phyloP scores from a whole-genome alignment of 805 yeast genomes.

The Candida caryicola region DNA sequence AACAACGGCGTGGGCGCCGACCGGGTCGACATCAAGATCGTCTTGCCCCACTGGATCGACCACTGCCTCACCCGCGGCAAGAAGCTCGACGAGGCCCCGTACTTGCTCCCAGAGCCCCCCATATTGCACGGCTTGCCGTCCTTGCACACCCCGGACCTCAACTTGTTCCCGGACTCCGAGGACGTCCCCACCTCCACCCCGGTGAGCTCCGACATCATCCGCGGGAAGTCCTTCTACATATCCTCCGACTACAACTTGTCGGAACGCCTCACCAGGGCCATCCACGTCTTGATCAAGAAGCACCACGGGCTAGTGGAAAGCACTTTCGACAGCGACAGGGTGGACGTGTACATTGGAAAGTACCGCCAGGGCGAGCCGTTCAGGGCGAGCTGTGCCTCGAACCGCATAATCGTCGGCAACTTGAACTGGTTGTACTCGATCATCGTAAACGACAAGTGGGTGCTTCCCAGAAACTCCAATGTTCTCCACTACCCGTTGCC shows the following conservation, averaged over 20 bases:
- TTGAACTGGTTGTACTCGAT: slow-evolving; percentile 74
- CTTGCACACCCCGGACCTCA: slow-evolving; percentile 2
- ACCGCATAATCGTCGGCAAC: slow-evolving; percentile 55
- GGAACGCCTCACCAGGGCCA: slow-evolving; percentile 34
- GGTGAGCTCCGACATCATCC: slow-evolving; percentile 29
- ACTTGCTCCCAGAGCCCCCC: slow-evolving; percentile 40
- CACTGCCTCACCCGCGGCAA: slow-evolving; percentile 57
- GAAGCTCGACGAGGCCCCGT: slow-evolving; percentile 52
- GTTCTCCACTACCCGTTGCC: slow-evolving; percentile 73
- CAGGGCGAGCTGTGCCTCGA: slow-evolving; percentile 38
- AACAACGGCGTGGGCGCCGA: slow-evolving; percentile 8
- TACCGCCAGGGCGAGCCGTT: slow-evolving; percentile 60
- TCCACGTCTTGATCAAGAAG: slow-evolving; percentile 43
- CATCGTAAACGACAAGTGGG: slow-evolving; percentile 54
- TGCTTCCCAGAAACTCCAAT: slow-evolving; percentile 49
- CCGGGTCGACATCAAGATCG: slow-evolving; percentile 51
- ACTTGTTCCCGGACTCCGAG: slow-evolving; percentile 8
- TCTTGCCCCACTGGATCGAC: slow-evolving; percentile 78
- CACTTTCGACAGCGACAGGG: slow-evolving; percentile 14
- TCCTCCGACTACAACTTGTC: slow-evolving; percentile 57
- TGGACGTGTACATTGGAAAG: slow-evolving; percentile 56
- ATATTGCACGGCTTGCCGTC: slow-evolving; percentile 3
- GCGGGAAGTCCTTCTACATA: slow-evolving; percentile 48
- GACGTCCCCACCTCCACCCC: slow-evolving; percentile 11
- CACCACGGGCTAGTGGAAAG: slow-evolving; percentile 53